phyloP scores from a whole-genome alignment of 1,139 yeast genomes.

The Zygosaccharomyces sapae region DNA sequence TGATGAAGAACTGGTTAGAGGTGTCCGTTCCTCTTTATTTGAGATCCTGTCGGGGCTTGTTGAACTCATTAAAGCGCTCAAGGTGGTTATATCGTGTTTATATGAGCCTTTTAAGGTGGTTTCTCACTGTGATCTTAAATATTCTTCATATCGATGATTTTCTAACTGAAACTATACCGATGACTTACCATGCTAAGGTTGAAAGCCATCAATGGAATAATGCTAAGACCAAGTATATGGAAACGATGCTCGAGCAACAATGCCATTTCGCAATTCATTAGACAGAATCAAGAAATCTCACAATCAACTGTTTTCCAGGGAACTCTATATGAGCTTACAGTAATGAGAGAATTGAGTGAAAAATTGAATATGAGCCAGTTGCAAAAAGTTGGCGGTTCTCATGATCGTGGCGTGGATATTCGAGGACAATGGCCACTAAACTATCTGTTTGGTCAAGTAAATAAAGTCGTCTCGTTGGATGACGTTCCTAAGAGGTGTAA shows the following conservation, averaged over 20 bases:
- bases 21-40: slow-evolving; percentile 6
- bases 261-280: slow-evolving; percentile 18
- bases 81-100: background rate
- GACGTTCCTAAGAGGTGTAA: slow-evolving; percentile 34
- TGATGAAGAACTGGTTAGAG: slow-evolving; percentile 7
- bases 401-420: slow-evolving; percentile 71
- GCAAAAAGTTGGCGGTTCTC: slow-evolving; percentile 58
- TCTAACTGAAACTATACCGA: background rate
- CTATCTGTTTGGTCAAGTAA: slow-evolving; percentile 24
- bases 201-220: background rate
- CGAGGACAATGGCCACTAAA: slow-evolving; percentile 55
- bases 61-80: background rate
- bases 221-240: background rate
- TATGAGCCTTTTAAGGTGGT: background rate
- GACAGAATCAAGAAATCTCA: slow-evolving; percentile 21
- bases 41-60: slow-evolving; percentile 5
- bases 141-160: background rate
- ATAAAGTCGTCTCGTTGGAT: slow-evolving; percentile 32
- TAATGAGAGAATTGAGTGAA: slow-evolving; percentile 45
- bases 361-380: slow-evolving; percentile 41
- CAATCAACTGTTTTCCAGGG: slow-evolving; percentile 58
- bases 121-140: background rate
- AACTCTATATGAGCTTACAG: slow-evolving; percentile 60
- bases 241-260: slow-evolving; percentile 12
- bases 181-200: background rate